Evolutionary conservation across 2,329 filamentous ascomycete genomes (phyloP).

Genomic region (Polytolypa hystricis): DNA sequence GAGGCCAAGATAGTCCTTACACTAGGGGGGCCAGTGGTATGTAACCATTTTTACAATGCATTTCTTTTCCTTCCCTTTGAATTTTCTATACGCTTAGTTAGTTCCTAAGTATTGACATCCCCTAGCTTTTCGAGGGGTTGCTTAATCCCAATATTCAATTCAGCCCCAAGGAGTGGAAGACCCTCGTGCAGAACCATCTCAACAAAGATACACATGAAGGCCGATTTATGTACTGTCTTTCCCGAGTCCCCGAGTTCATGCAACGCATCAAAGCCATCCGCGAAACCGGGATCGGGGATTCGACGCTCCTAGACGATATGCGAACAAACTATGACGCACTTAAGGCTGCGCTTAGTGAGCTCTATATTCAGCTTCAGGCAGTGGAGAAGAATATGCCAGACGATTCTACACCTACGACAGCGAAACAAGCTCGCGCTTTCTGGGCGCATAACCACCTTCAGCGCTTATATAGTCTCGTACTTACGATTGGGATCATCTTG

Average conservation of each 20-base stretch:
- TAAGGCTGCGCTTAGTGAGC: slow-evolving; percentile 11
- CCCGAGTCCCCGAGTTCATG: slow-evolving; percentile 22
- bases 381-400: too few relatives aligned
- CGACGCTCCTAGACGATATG: slow-evolving; percentile 14
- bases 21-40: too few relatives aligned
- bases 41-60: too few relatives aligned
- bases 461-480: slow-evolving; percentile 23
- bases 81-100: too few relatives aligned
- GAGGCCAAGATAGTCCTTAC: too few relatives aligned
- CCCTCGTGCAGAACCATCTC: slow-evolving; percentile 21
- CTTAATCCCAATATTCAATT: slow-evolving; percentile 25
- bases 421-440: slow-evolving; percentile 3
- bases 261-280: slow-evolving; percentile 14
- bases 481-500: slow-evolving; percentile 22
- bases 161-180: slow-evolving; percentile 23
- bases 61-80: too few relatives aligned
- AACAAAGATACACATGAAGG: slow-evolving; percentile 20
- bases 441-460: slow-evolving; percentile 20
- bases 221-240: slow-evolving; percentile 21
- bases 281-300: slow-evolving; percentile 6
- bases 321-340: slow-evolving; percentile 16
- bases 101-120: too few relatives aligned
- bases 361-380: too few relatives aligned
- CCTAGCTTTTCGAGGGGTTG: slow-evolving; percentile 26
- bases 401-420: too few relatives aligned